Base-by-base conservation (phyloP, 2,329 filamentous ascomycete species). In the Colletotrichum orchidophilum region DNA sequence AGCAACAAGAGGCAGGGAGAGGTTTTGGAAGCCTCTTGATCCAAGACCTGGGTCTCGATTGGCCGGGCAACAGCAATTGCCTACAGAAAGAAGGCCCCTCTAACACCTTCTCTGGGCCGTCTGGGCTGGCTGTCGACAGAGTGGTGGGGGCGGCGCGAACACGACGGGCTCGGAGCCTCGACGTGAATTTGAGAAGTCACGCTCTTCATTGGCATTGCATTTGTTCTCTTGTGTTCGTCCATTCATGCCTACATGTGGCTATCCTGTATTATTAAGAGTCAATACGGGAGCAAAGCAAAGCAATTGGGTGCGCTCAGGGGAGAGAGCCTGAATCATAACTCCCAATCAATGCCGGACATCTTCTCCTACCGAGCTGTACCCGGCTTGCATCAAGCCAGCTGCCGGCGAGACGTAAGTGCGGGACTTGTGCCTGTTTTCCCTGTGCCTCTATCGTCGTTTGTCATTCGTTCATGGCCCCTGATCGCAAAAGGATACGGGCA, bases 401-500 rank as follows among this genome's bases (percentile, higher is more conserved):
- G 15, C 46, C 29, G 26, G 18, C 35, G 9, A 31, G 26, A 33
- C 58, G 18, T 26, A 26, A 3, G 13, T 11, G 24, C n/a, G 57
- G 15, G 21, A 15, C 24, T 59, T 11, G 8, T 46, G 24, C 35
- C 13, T 13, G 42, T 50, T n/a, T 62, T 50, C 33, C 27, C 27
- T 49, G 18, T 52, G 49, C 26, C 18, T 62, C 26, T 27, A 15
- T 62, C 57, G 29, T 46, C 27, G 9, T 55, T 46, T 52, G 52
- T 57, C 21, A 52, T 29, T 63, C 21, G 59, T 29, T 63, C 39
- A 67, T 57, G 67, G 67, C 50, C 67, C 67, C 67, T 63, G 57
- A 70, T 70, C 67, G 63, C 49, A 29, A 49, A 54, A 42, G 8
- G 52, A 18, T 57, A 66, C 67, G 63, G 63, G 63, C 67, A 50